These are phyloP conservation scores for Xanthoceras sorbifolium DNA, from an alignment of 345 rosid genomes.

Conservation along the genomic window DNA sequence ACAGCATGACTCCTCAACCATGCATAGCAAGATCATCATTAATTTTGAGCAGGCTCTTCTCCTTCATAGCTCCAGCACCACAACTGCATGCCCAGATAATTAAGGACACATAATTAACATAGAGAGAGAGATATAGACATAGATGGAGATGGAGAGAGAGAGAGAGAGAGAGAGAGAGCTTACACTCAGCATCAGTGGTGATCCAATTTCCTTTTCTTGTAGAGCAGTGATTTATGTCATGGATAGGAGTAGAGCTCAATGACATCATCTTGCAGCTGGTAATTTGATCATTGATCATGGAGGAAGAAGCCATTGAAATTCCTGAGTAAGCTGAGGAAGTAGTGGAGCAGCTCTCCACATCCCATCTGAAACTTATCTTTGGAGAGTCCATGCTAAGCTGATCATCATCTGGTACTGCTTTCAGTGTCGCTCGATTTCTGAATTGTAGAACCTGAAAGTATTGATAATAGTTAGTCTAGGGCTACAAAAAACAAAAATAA, in stretches of 20 bases:
- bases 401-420: slow-evolving; percentile 54
- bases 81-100: slow-evolving; percentile 47
- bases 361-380: slow-evolving; percentile 80
- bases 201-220: slow-evolving; percentile 79
- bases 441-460: slow-evolving; percentile 49
- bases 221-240: slow-evolving; percentile 24
- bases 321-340: slow-evolving; percentile 49
- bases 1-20: no score
- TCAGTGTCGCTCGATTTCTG: slow-evolving; percentile 43
- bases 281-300: slow-evolving; percentile 26
- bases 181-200: slow-evolving; percentile 93
- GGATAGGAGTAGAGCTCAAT: slow-evolving; percentile 43
- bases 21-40: no score
- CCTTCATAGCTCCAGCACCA: slow-evolving; percentile 84
- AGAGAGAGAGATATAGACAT: no score
- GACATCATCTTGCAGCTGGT: slow-evolving; percentile 32
- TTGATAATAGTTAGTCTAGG: neutral
- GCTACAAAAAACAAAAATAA: neutral
- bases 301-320: slow-evolving; percentile 55
- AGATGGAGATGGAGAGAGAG: neutral
- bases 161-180: slow-evolving; percentile 5
- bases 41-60: neutral
- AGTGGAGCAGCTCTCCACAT: slow-evolving; percentile 66
- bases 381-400: slow-evolving; percentile 57
- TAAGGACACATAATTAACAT: neutral